Evolutionary conservation across 495 filamentous ascomycete species (phyloP).

Genomic region (Aspergillus funiculosus): DNA sequence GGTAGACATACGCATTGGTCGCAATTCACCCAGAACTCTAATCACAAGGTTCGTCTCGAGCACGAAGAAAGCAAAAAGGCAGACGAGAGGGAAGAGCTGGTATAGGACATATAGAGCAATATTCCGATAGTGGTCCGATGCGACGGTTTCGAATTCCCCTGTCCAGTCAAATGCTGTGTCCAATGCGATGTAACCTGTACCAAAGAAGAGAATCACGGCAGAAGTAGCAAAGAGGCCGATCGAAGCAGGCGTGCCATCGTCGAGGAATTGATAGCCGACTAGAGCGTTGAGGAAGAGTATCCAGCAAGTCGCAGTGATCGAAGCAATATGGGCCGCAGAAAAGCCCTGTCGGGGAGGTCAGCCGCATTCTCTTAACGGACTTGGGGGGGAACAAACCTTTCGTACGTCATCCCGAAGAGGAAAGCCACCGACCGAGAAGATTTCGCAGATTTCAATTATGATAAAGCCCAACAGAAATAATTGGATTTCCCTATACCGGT

Average conservation of each 20-base stretch:
- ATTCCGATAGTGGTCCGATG: constrained; percentile 55
- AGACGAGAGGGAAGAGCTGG: constrained; percentile 84
- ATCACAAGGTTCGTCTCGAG: constrained; percentile 80
- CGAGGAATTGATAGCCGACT: constrained; percentile 87
- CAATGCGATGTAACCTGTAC: constrained; percentile 90
- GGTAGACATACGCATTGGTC: constrained; percentile 67
- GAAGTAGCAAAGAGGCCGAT: constrained; percentile 69
- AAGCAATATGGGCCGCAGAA: constrained; percentile 84
- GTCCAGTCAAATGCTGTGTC: constrained; percentile 91
- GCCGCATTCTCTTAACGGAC: not conserved
- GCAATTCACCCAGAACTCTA: constrained; percentile 72
- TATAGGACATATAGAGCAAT: constrained; percentile 92
- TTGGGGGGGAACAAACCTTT: constrained; percentile 24
- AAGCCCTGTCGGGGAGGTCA: constrained; percentile 59
- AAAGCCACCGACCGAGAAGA: constrained; percentile 90
- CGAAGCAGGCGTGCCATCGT: constrained; percentile 86
- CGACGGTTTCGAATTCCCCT: constrained; percentile 59
- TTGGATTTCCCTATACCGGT: constrained; percentile 77
- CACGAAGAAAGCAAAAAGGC: constrained; percentile 74
- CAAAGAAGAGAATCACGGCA: constrained; percentile 67
- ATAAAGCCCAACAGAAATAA: constrained; percentile 84
- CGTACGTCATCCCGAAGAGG: constrained; percentile 63
- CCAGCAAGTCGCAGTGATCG: constrained; percentile 84
- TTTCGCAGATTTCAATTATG: constrained; percentile 87
- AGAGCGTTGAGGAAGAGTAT: constrained; percentile 86